These are phyloP conservation scores for Ceratocystis cacaofunesta DNA, from an alignment of 2,329 filamentous ascomycete genomes.

Conservation along the genomic window DNA sequence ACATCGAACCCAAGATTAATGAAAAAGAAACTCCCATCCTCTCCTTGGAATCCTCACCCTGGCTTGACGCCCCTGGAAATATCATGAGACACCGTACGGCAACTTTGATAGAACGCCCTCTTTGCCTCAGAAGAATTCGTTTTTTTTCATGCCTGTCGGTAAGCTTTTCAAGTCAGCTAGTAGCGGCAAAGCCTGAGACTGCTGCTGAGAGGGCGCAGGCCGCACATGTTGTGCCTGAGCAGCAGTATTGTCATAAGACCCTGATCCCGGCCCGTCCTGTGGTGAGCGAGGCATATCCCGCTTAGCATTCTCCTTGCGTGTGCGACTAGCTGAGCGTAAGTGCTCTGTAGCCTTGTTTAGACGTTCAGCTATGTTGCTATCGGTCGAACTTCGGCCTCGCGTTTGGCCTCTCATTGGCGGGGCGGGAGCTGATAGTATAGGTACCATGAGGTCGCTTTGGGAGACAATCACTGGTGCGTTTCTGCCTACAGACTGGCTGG, in stretches of 20 bases:
- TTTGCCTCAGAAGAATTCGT: slow-evolving; percentile 38
- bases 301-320: no score
- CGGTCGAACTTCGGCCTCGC: slow-evolving; percentile 41
- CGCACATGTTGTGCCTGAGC: slow-evolving; percentile 16
- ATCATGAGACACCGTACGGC: no score
- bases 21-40: no score
- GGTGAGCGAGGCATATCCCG: no score
- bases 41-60: no score
- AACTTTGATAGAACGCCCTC: no score
- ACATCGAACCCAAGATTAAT: background rate
- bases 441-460: slow-evolving; percentile 31
- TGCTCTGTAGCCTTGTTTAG: slow-evolving; percentile 44
- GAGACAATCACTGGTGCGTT: slow-evolving; percentile 22
- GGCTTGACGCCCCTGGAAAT: no score
- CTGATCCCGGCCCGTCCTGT: slow-evolving; percentile 20
- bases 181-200: background rate
- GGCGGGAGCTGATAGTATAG: slow-evolving; percentile 32
- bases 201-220: background rate
- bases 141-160: slow-evolving; percentile 37
- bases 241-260: slow-evolving; percentile 31
- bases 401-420: slow-evolving; percentile 34
- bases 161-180: slow-evolving; percentile 25
- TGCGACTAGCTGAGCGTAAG: slow-evolving; percentile 44
- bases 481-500: background rate
- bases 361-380: slow-evolving; percentile 35